Evolutionary conservation across 2,329 filamentous ascomycete genomes (phyloP).

Genomic region (Colletotrichum karsti): DNA sequence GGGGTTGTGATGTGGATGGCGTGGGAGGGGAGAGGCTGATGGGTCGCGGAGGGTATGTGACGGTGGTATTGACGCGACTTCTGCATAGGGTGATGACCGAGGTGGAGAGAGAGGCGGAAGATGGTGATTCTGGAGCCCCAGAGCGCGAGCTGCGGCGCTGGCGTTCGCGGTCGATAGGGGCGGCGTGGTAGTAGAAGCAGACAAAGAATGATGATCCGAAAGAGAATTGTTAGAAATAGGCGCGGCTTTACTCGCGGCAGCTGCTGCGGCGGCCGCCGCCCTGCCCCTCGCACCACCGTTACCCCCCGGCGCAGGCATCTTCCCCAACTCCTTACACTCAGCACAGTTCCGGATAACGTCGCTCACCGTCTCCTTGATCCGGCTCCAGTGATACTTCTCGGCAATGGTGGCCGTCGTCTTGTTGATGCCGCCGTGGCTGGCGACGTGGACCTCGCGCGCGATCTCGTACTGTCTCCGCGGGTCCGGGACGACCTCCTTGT

Average conservation of each 20-base stretch:
- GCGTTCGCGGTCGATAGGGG: conserved; percentile 20
- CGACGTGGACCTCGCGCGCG: conserved; percentile 77
- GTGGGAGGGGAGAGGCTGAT: conserved; percentile 33
- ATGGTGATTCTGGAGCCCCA: conserved; percentile 30
- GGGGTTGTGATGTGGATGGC: conserved; percentile 42
- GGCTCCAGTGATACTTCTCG: conserved; percentile 95
- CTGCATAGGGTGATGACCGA: conserved; percentile 50
- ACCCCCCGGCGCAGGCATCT: conserved; percentile 48
- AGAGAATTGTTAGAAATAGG: neutral
- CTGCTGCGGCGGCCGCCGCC: neutral
- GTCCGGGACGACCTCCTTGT: conserved; percentile 95
- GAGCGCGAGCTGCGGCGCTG: conserved; percentile 22
- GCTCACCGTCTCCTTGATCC: conserved; percentile 97
- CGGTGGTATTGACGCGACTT: conserved; percentile 53
- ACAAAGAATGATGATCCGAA: neutral
- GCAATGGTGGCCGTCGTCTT: conserved; percentile 96
- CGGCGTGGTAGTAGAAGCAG: conserved; percentile 2
- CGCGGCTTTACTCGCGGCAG: neutral
- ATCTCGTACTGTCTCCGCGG: conserved; percentile 91
- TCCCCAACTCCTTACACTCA: conserved; percentile 85
- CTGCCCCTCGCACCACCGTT: conserved; percentile 12
- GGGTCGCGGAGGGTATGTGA: conserved; percentile 45
- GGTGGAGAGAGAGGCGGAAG: conserved; percentile 36
- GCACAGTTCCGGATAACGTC: conserved; percentile 92
- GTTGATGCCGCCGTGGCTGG: conserved; percentile 91